Evolutionary conservation across 75 land plant species (phyloP), one percentile per base, ranked within the genome.

Genomic region (Gnetum montanum): DNA sequence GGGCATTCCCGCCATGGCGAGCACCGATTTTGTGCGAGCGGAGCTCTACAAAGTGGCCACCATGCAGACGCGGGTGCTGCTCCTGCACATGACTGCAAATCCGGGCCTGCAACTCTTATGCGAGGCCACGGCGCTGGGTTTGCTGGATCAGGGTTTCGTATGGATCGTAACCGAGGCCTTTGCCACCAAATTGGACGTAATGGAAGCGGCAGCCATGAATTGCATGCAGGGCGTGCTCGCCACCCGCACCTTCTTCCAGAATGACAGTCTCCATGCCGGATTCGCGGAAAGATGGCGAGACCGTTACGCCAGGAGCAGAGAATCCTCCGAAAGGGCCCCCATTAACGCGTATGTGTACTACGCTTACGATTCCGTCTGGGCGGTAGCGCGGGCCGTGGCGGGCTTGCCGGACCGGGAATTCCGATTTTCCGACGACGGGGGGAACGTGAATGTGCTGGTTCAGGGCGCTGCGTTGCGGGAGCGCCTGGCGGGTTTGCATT

Each of bases 161-260:
- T 83, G 86, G 86, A 83, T 79, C 13, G 31, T 71, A 0, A 68
- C 83, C 0, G 70, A 72, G 25, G 58, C 63, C 1, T 19, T 75
- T 8, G 28, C 54, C 1, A 49, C 65, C 34, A 0, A 31, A 1
- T 8, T 76, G 23, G 53, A 45, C 6, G 4, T 46, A 5, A 0
- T 69, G 31, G 61, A 83, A 19, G 34, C 67, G 15, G 36, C 59
- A 0, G 15, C 33, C 15, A 18, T 77, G 6, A 54, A 57, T 0
- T 63, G 79, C n/a, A 70, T 80, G 69, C 65, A 79, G 52, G 86
- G 85, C 0, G 80, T 67, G 0, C 31, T 85, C 2, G 86, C 66
- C 3, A 69, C 71, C 7, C 60, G 66, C 30, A 54, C 66, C 0
- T 37, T n/a, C n/a, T n/a, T n/a, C n/a, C n/a, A n/a, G n/a, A n/a